These are phyloP conservation scores for Colletotrichum sidae DNA, from an alignment of 2,329 filamentous ascomycete species.

Conservation along the genomic window DNA sequence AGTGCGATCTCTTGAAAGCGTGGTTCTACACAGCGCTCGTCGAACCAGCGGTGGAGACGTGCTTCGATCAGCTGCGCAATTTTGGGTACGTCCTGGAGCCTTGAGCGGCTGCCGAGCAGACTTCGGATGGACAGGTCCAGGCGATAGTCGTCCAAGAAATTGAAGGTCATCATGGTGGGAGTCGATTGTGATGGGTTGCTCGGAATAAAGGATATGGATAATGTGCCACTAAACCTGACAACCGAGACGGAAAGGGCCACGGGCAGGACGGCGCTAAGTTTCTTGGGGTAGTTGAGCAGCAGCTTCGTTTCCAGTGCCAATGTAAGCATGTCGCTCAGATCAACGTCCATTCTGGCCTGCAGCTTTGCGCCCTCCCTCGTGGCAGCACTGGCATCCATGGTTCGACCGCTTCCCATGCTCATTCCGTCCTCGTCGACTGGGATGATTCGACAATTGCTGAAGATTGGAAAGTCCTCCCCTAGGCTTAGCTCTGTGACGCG, in stretches of 20 bases:
- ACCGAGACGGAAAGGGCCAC: constrained; percentile 93
- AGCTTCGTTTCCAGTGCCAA: constrained; percentile 94
- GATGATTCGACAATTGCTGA: constrained; percentile 97
- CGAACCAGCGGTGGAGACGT: constrained; percentile 86
- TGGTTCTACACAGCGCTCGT: constrained; percentile 86
- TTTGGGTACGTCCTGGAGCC: constrained; percentile 87
- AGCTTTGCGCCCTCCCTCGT: constrained; percentile 77
- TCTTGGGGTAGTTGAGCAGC: constrained; percentile 93
- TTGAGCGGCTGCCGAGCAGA: constrained; percentile 81
- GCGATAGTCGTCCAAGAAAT: constrained; percentile 89
- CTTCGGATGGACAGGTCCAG: constrained; percentile 86
- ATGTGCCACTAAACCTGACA: constrained; percentile 92
- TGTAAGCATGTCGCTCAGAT: constrained; percentile 95
- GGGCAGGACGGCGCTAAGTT: constrained; percentile 87
- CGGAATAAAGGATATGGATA: constrained; percentile 93
- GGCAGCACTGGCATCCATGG: constrained; percentile 64
- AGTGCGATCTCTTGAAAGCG: constrained; percentile 88
- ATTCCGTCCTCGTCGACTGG: constrained; percentile 85
- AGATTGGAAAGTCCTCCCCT: constrained; percentile 97
- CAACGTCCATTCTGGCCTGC: constrained; percentile 96
- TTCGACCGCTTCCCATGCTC: constrained; percentile 62
- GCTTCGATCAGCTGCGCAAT: constrained; percentile 87
- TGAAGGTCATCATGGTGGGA: constrained; percentile 92
- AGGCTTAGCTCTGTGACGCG: constrained; percentile 92
- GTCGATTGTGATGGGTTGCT: constrained; percentile 74